Conservation (phyloP, 1,284 basidiomycete genomes). For the Cryptococcus wingfieldii region DNA sequence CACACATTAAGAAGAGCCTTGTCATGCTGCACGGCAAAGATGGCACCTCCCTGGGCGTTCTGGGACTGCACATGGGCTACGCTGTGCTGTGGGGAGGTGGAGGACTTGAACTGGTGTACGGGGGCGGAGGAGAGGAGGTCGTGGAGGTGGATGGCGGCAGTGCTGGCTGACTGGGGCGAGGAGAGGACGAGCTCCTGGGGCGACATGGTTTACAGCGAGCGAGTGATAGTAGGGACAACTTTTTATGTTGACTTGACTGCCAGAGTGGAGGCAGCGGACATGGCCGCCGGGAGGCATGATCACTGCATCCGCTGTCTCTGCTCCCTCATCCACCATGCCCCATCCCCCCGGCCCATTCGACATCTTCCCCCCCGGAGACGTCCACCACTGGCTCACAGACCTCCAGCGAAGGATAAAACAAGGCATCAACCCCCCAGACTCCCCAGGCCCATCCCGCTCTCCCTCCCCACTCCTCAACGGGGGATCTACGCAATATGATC, state of each 20-base stretch:
- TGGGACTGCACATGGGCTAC: slow-evolving; percentile 35
- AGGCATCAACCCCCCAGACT: slow-evolving; percentile 18
- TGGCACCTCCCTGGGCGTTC: slow-evolving; percentile 42
- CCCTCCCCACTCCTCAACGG: slow-evolving; percentile 17
- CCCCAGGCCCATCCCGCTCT: slow-evolving; percentile 27
- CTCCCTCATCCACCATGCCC: not conserved
- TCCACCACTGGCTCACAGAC: slow-evolving; percentile 30
- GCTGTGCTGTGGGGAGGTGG: slow-evolving; percentile 30
- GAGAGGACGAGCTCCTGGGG: slow-evolving; percentile 45
- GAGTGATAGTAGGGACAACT: not conserved
- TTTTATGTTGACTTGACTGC: not conserved
- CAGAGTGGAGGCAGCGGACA: slow-evolving; percentile 5
- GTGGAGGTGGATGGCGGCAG: slow-evolving; percentile 48
- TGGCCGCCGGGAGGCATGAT: not conserved
- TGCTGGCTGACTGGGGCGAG: slow-evolving; percentile 32
- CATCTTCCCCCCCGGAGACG: slow-evolving; percentile 16
- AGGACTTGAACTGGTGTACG: slow-evolving; percentile 49
- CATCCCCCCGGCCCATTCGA: slow-evolving; percentile 23
- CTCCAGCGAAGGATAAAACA: slow-evolving; percentile 30
- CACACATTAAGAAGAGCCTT: slow-evolving; percentile 49
- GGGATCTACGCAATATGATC: not conserved
- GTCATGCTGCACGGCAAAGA: slow-evolving; percentile 49
- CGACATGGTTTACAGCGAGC: slow-evolving; percentile 16
- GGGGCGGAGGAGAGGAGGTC: slow-evolving; percentile 44
- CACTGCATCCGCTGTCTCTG: not conserved